Evolutionary conservation across 305 asterid genomes (phyloP).

Genomic region (Fraxinus baroniana): DNA sequence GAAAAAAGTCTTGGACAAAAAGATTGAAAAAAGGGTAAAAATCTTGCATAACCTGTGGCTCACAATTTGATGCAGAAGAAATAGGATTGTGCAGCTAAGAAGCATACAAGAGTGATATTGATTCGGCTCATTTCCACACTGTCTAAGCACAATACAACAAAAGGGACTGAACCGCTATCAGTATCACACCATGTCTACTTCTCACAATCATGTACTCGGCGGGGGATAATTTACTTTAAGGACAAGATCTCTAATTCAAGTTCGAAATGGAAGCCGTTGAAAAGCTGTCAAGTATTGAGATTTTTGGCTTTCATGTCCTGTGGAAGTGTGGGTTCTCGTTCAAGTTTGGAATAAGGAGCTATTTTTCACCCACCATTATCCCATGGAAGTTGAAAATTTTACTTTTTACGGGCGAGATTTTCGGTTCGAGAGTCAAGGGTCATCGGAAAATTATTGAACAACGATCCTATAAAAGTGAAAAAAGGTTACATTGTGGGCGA

Average conservation of each 20-base stretch:
- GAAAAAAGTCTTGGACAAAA: not conserved
- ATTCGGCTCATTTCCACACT: slow-evolving; percentile 41
- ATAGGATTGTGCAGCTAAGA: slow-evolving; percentile 14
- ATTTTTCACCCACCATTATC: not conserved
- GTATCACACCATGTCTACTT: slow-evolving; percentile 50
- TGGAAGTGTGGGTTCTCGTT: not conserved
- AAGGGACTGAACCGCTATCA: slow-evolving; percentile 35
- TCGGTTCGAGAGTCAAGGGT: not conserved
- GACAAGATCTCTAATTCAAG: not conserved
- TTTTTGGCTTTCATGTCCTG: not conserved
- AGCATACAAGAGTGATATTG: slow-evolving; percentile 54
- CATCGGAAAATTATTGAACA: not conserved
- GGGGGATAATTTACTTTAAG: not conserved
- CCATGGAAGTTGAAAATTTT: not conserved
- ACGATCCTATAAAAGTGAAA: not conserved
- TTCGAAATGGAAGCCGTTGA: not conserved
- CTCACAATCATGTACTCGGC: not conserved
- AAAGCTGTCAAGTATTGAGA: not conserved
- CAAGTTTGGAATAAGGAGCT: not conserved
- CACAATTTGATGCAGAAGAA: not conserved
- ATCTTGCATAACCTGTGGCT: not conserved
- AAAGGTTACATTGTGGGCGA: not conserved
- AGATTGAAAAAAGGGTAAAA: not conserved
- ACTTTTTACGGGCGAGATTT: not conserved
- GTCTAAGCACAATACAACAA: not conserved